Evolutionary conservation across 2,329 filamentous ascomycete genomes (phyloP), one percentile per base, ranked within the genome.

Genomic region (Plenodomus biglobosus): DNA sequence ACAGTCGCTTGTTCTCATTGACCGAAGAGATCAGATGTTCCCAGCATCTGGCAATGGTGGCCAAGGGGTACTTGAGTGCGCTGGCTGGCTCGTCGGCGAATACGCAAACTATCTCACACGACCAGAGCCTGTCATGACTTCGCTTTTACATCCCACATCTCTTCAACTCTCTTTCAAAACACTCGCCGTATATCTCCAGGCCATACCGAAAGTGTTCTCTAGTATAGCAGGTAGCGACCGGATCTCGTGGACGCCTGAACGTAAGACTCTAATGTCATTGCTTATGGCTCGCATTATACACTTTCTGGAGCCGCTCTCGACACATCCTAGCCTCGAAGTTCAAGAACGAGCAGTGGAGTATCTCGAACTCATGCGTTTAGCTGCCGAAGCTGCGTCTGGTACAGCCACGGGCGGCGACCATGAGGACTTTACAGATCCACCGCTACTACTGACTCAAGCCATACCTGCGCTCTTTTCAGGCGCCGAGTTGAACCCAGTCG

Each of bases 331-430:
- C 61, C 79, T 99, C 1, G 94, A 99, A 68, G 91, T 99, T 3
- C 94, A 99, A 73, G 94, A 97, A 71, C 84, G 94, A 47, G 87
- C 92, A 2, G 92, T 96, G 1, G 92, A 96, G 66, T 95, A 96
- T 61, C 81, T 91, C 0, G 94, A 99, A 68, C 79, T 97, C 11
- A 83, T 97, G 63, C 90, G 90, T 49, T 78, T 99, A 38, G 90
- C 90, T 2, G 85, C 85, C 1, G 94, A 99, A 74, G 91, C 92
- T 13, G 83, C 83, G 2, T 81, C 85, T 8, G 84, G 80, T 1
- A 87, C 92, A 52, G 78, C 82, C 10, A 75, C 81, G 18, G 68
- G 70, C 8, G 46, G 54, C 0, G 81, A 84, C 11, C 79, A 83
- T 8, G 84, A 85, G 48, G 85, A 86, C 15, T 92, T 90, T 54